phyloP scores from a whole-genome alignment of 78 protist species.

The Polysphondylium violaceum region DNA sequence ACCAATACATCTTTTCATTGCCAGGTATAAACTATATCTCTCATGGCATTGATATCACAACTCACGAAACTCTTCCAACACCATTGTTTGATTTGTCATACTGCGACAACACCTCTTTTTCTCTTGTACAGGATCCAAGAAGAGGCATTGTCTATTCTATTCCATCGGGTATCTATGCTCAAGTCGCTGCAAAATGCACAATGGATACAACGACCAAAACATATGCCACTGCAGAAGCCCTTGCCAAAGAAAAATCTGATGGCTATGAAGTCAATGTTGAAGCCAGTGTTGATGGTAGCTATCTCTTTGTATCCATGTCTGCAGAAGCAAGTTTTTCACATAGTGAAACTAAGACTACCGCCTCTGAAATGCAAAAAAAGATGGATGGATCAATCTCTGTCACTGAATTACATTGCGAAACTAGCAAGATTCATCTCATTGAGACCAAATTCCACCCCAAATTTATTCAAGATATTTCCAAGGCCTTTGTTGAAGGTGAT shows the following conservation, averaged over 20 bases:
- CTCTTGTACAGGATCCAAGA: not conserved
- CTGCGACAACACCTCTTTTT: slow-evolving; percentile 7
- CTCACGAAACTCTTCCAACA: not conserved
- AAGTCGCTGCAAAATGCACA: not conserved
- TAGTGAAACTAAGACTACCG: not conserved
- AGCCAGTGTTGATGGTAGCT: not conserved
- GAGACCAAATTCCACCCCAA: slow-evolving; percentile 1
- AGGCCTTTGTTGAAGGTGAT: no score
- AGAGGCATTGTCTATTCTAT: slow-evolving; percentile 16
- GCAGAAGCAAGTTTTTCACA: not conserved
- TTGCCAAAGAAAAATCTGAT: not conserved
- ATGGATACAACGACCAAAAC: not conserved
- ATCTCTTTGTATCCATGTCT: not conserved
- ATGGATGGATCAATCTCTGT: not conserved
- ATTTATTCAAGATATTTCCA: slow-evolving; percentile 22
- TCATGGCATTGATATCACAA: slow-evolving; percentile 20
- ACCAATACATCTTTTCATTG: slow-evolving; percentile 14
- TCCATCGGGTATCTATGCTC: slow-evolving; percentile 10
- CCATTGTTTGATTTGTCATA: not conserved
- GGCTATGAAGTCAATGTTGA: not conserved
- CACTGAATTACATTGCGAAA: not conserved
- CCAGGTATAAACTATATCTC: slow-evolving; percentile 16
- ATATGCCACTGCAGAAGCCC: not conserved
- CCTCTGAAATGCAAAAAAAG: not conserved
- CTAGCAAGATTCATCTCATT: not conserved